Evolutionary conservation across 1,284 basidiomycete species (phyloP).

Genomic region (Malassezia dermatis): DNA sequence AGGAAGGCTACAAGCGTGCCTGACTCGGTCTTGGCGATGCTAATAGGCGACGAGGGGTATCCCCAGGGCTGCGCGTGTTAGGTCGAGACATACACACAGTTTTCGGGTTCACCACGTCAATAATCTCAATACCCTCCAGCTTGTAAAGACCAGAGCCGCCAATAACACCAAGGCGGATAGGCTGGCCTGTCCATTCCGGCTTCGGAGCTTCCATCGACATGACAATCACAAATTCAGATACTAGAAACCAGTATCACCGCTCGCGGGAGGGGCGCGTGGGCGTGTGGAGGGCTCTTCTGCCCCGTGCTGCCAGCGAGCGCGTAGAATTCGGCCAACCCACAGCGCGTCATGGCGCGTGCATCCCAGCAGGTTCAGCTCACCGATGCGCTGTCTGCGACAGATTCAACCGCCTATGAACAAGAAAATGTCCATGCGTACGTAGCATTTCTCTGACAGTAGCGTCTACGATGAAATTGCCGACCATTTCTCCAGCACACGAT

Average conservation of each 20-base stretch:
- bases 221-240: background rate
- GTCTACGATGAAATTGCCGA: conserved; percentile 83
- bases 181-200: conserved; percentile 24
- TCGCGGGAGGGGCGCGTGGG: background rate
- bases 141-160: conserved; percentile 46
- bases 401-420: conserved; percentile 36
- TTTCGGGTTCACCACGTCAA: conserved; percentile 32
- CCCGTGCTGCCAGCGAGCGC: background rate
- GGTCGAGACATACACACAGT: conserved; percentile 20
- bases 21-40: conserved; percentile 68
- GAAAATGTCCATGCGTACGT: conserved; percentile 45
- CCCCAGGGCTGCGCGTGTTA: conserved; percentile 70
- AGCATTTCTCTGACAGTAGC: conserved; percentile 7
- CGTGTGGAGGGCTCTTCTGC: conserved; percentile 2
- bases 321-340: background rate
- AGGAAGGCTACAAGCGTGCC: conserved; percentile 75
- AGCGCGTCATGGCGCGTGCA: conserved; percentile 13
- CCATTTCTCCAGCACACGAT: conserved; percentile 84
- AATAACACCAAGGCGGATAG: conserved; percentile 38
- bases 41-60: conserved; percentile 76
- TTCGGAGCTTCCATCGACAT: conserved; percentile 11
- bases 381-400: conserved; percentile 1
- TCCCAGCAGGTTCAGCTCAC: conserved; percentile 9
- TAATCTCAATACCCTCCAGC: conserved; percentile 36
- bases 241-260: background rate